Percentiles rank a stretch among this genome's conserved stretches.
phyloP scores from a whole-genome alignment of 345 rosid genomes.

The Salix purpurea region DNA sequence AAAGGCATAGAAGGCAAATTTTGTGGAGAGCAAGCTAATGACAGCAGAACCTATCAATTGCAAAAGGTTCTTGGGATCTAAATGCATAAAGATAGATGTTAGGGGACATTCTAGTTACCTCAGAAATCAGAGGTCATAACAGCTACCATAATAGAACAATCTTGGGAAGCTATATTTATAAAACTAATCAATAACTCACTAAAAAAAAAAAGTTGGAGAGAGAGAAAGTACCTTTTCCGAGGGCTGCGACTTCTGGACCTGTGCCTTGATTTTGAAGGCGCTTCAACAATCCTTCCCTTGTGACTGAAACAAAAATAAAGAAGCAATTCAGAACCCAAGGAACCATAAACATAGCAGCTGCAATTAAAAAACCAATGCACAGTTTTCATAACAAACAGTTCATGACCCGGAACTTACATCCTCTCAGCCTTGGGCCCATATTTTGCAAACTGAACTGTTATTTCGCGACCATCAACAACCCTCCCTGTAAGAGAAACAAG shows the following conservation, averaged over 20 bases:
- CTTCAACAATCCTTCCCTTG: slow-evolving; percentile 49
- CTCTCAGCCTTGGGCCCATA: slow-evolving; percentile 97
- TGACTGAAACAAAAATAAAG: slow-evolving; percentile 23
- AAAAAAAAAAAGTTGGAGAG: neutral
- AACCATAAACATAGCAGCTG: neutral
- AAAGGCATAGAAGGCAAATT: too few relatives aligned
- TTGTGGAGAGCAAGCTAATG: too few relatives aligned
- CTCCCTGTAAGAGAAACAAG: slow-evolving; percentile 46
- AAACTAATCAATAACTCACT: too few relatives aligned
- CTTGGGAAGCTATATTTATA: too few relatives aligned
- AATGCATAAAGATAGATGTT: too few relatives aligned
- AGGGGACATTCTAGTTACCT: too few relatives aligned
- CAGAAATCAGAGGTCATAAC: too few relatives aligned
- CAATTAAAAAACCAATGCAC: neutral
- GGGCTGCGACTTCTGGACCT: slow-evolving; percentile 58
- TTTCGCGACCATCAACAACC: slow-evolving; percentile 93
- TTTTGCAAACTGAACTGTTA: slow-evolving; percentile 90
- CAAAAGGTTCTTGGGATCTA: too few relatives aligned
- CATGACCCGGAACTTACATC: slow-evolving; percentile 47
- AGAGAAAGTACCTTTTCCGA: slow-evolving; percentile 28
- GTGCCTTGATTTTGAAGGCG: slow-evolving; percentile 32
- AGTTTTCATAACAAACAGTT: too few relatives aligned
- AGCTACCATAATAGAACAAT: too few relatives aligned
- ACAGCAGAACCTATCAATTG: too few relatives aligned
- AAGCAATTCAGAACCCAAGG: neutral